Conservation (phyloP, 805 yeast species). For the Metschnikowia lochheadii region DNA sequence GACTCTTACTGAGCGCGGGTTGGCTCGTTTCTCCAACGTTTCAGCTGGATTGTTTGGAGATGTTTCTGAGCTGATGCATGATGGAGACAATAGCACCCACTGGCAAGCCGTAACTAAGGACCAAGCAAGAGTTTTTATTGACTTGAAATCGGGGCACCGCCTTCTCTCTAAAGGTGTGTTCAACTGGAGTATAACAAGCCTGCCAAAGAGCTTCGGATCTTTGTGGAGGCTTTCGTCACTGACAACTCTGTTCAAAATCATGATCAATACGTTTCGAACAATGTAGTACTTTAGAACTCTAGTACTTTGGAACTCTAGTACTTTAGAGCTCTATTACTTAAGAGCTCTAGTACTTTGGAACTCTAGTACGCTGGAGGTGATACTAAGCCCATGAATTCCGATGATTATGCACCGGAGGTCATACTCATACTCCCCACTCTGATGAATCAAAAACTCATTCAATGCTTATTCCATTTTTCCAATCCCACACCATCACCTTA, state of each 20-base stretch:
- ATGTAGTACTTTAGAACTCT: no score
- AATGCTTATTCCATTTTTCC: no score
- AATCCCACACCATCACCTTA: no score
- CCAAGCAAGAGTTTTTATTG: slow-evolving; percentile 31
- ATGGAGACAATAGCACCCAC: slow-evolving; percentile 69
- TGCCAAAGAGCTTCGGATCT: slow-evolving; percentile 41
- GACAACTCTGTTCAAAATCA: neutral
- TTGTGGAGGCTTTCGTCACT: neutral
- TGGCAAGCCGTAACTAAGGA: slow-evolving; percentile 55
- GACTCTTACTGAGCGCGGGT: slow-evolving; percentile 59
- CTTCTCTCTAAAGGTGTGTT: slow-evolving; percentile 41
- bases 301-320: no score
- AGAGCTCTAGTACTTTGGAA: no score
- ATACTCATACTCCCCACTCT: no score
- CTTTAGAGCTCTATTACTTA: no score
- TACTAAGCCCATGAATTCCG: no score
- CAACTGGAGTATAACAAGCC: slow-evolving; percentile 71
- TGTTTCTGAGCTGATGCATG: slow-evolving; percentile 56
- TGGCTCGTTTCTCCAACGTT: slow-evolving; percentile 43
- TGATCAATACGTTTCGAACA: neutral
- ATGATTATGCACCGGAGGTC: no score
- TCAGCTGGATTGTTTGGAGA: slow-evolving; percentile 68
- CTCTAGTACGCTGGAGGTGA: no score
- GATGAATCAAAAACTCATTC: no score
- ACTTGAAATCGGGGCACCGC: neutral